Conservation (phyloP, 176 grass and related monocot genomes). For the Zea mays region Zm-B73-REFERENCE-NAM-5.0 NC_050105.1:113396001-113396500, state of each 20-base stretch:
- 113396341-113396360: neutral
- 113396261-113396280: neutral
- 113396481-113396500: no score
- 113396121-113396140: neutral
- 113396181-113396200: neutral
- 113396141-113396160: neutral
- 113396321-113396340: neutral
- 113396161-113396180: neutral
- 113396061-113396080: constrained; percentile 42
- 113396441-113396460: no score
- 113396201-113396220: neutral
- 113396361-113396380: neutral
- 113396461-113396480: no score
- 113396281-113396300: neutral
- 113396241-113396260: neutral
- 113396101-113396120: constrained; percentile 42
- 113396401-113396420: no score
- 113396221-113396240: neutral
- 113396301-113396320: neutral
- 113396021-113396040: neutral
- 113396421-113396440: no score
- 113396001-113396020: neutral
- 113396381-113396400: neutral
- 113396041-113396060: neutral
- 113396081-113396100: constrained; percentile 36